Conservation (phyloP, 441 rosid genomes). For the Adansonia grandidieri region DNA sequence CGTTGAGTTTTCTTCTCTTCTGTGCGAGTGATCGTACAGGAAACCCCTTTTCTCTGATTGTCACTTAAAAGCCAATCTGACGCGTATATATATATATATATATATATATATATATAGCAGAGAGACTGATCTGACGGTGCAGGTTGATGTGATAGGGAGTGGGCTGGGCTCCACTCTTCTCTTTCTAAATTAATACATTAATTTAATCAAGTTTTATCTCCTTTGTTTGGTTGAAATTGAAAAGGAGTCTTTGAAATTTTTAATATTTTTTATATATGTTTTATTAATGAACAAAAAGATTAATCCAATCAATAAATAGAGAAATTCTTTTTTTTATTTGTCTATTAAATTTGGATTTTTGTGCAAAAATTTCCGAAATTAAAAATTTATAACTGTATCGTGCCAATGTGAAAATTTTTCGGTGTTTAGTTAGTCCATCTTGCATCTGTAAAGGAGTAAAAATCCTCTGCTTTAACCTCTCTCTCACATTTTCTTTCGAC, state of each 20-base stretch:
- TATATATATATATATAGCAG: neutral
- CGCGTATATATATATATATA: slow-evolving; percentile 3
- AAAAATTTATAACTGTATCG: no score
- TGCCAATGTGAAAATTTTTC: no score
- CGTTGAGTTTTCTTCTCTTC: neutral
- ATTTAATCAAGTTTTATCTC: no score
- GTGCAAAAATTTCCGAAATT: no score
- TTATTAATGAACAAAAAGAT: no score
- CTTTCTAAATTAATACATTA: slow-evolving; percentile 13
- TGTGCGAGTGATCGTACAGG: neutral
- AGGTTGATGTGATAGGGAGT: neutral
- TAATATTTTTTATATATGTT: no score
- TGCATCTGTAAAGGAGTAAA: neutral
- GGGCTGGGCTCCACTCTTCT: slow-evolving; percentile 20
- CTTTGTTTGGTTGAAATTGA: no score
- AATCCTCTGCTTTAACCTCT: neutral
- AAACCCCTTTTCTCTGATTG: neutral
- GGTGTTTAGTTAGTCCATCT: neutral
- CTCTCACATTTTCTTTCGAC: no score
- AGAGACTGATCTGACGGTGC: neutral
- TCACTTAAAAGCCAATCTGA: neutral
- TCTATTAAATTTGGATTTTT: no score
- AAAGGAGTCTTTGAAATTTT: no score
- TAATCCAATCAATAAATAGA: no score
- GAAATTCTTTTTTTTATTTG: no score